These are phyloP conservation scores for Ogataea siamensis DNA, from an alignment of 805 yeast genomes.

Conservation along the genomic window DNA sequence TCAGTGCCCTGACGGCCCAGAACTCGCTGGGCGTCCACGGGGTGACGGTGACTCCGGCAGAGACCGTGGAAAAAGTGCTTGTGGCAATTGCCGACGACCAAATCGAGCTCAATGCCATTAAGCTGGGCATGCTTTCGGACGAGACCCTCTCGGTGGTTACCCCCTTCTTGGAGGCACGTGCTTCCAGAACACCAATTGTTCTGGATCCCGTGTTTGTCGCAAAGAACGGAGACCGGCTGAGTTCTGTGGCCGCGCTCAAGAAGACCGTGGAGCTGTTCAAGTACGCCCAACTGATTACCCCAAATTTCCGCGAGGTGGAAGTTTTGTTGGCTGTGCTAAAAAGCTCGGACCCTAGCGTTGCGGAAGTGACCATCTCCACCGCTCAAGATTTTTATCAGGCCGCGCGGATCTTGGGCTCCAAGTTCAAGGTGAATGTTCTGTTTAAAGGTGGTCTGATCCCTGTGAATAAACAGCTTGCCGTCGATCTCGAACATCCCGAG, in stretches of 20 bases:
- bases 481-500: conserved; percentile 19
- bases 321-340: conserved; percentile 26
- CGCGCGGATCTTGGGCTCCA: conserved; percentile 39
- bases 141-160: conserved; percentile 43
- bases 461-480: conserved; percentile 32
- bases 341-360: conserved; percentile 19
- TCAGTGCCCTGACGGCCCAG: conserved; percentile 80
- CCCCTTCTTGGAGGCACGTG: conserved; percentile 15
- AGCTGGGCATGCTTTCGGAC: conserved; percentile 71
- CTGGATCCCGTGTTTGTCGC: conserved; percentile 86
- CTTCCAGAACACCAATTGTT: conserved; percentile 37
- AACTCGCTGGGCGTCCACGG: conserved; percentile 52
- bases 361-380: conserved; percentile 4
- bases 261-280: conserved; percentile 18
- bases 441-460: conserved; percentile 86
- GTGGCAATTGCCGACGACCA: conserved; percentile 56
- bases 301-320: conserved; percentile 61
- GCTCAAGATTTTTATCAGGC: conserved; percentile 34
- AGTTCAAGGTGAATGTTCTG: conserved; percentile 50
- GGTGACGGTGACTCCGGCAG: conserved; percentile 44
- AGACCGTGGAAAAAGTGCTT: conserved; percentile 48
- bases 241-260: conserved; percentile 36
- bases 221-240: conserved; percentile 66
- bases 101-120: conserved; percentile 63
- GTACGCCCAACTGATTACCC: conserved; percentile 53